These are phyloP conservation scores for Corniculantispora saksenae DNA, from an alignment of 2,329 filamentous ascomycete genomes.

Conservation along the genomic window DNA sequence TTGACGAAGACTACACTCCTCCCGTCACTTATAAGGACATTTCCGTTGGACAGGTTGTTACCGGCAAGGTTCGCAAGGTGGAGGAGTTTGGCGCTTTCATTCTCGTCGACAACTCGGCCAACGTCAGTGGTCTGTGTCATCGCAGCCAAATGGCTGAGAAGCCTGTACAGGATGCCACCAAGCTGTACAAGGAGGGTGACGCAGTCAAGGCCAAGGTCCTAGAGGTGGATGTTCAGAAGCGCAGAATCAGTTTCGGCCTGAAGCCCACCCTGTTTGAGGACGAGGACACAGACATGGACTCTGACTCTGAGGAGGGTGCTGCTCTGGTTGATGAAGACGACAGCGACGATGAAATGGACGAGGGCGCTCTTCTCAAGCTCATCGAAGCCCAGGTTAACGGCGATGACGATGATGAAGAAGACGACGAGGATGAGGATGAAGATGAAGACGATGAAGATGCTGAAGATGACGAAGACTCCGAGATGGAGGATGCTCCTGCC, in stretches of 20 bases:
- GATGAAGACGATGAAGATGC: conserved; percentile 37
- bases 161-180: conserved; percentile 78
- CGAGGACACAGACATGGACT: conserved; percentile 54
- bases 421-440: conserved; percentile 38
- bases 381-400: conserved; percentile 44
- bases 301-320: conserved; percentile 48
- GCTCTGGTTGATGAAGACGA: conserved; percentile 45
- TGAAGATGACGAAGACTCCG: conserved; percentile 29
- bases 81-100: conserved; percentile 96
- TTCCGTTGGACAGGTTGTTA: conserved; percentile 76
- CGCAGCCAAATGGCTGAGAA: conserved; percentile 88
- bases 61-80: conserved; percentile 88
- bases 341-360: conserved; percentile 50
- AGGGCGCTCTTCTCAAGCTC: conserved; percentile 46
- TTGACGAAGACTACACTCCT: conserved; percentile 77
- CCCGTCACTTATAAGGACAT: conserved; percentile 76
- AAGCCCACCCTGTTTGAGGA: conserved; percentile 90
- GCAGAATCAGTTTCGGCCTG: conserved; percentile 82
- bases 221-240: conserved; percentile 72
- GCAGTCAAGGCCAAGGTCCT: conserved; percentile 89
- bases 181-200: conserved; percentile 88
- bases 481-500: conserved; percentile 32
- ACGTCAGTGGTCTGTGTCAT: conserved; percentile 92
- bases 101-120: conserved; percentile 80
- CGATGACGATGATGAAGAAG: conserved; percentile 40